Base-by-base conservation (phyloP, 148 eudicot species). In the Euryodendron excelsum region DNA sequence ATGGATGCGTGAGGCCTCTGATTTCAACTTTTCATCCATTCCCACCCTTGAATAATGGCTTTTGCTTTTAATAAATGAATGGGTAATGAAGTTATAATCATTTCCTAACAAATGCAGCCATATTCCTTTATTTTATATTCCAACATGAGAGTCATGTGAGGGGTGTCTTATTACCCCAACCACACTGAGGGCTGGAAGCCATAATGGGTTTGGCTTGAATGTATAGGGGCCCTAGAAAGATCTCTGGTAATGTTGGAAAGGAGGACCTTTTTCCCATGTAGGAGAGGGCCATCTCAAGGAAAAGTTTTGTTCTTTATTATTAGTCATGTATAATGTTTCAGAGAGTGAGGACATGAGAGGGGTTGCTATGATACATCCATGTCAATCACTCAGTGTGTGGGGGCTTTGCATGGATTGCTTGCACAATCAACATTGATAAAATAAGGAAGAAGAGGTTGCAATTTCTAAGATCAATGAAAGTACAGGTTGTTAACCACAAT, bases 31-130 rank as follows among this genome's bases (percentile, higher is more conserved):
- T 80, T 74, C 41, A 56, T 58, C 13, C 34, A 62, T 45, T 71
- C 56, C 47, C 59, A 37, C 74, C 80, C 84, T 41, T 73, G 52
- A 78, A 73, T 65, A 50, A 37, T 73, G 84, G 81, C 81, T 78
- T 78, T 78, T 73, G 73, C 59, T 36, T 68, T 23, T 30, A 56
- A 82, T 37, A 37, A 55, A 80, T 80, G 67, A 36, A 58, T 37
- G 56, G 74, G 71, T 37, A 60, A 72, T 71, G 68, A 68, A 69
- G 33, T 55, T 70, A 48, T 60, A 61, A 78, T 78, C 67, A 70
- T 39, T 69, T 59, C 72, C 72, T 65, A 53, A 73, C 67, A 30
- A 63, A 52, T 73, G 76, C 47, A 73, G 41, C n/a, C 63, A 65
- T 36, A 33, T 33, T 33, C 28, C 45, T 47, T 25, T 9, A 18